Conservation (phyloP, 768 basidiomycete genomes). For the Termitomyces sp. region DNA sequence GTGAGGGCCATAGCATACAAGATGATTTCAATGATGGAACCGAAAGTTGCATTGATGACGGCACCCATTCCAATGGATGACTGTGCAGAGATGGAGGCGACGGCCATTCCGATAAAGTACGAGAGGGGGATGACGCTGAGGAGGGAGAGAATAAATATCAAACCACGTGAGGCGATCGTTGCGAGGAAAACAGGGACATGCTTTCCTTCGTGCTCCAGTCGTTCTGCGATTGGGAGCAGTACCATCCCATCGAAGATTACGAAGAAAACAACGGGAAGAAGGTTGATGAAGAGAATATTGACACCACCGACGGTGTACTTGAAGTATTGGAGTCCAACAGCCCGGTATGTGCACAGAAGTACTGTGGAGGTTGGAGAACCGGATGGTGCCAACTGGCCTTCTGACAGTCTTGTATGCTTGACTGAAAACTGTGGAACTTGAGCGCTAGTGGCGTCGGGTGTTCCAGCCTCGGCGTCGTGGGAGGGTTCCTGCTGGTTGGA, state of each 20-base stretch:
- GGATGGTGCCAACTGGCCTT: constrained; percentile 87
- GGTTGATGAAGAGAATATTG: constrained; percentile 97
- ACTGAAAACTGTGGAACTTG: constrained; percentile 51
- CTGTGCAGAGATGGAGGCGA: constrained; percentile 97
- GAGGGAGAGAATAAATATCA: constrained; percentile 83
- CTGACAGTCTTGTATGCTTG: constrained; percentile 70
- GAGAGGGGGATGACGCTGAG: constrained; percentile 94
- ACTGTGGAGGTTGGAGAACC: constrained; percentile 84
- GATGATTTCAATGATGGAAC: constrained; percentile 96
- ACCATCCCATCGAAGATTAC: constrained; percentile 92
- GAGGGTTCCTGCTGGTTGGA: constrained; percentile 21
- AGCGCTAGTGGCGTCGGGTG: constrained; percentile 17
- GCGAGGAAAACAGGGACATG: constrained; percentile 64
- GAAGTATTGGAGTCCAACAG: constrained; percentile 89
- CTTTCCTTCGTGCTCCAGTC: constrained; percentile 47
- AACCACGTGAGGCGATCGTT: constrained; percentile 65
- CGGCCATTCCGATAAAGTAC: constrained; percentile 99
- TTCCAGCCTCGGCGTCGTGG: constrained; percentile 22
- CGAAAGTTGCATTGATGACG: constrained; percentile 98
- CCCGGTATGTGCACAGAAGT: constrained; percentile 91
- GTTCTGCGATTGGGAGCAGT: constrained; percentile 67
- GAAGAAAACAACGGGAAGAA: constrained; percentile 90
- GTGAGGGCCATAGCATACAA: constrained; percentile 87
- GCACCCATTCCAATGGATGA: constrained; percentile 99
- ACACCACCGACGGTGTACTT: constrained; percentile 99